These are phyloP conservation scores for Exophiala aquamarina DNA, from an alignment of 2,329 filamentous ascomycete genomes.

Conservation along the genomic window DNA sequence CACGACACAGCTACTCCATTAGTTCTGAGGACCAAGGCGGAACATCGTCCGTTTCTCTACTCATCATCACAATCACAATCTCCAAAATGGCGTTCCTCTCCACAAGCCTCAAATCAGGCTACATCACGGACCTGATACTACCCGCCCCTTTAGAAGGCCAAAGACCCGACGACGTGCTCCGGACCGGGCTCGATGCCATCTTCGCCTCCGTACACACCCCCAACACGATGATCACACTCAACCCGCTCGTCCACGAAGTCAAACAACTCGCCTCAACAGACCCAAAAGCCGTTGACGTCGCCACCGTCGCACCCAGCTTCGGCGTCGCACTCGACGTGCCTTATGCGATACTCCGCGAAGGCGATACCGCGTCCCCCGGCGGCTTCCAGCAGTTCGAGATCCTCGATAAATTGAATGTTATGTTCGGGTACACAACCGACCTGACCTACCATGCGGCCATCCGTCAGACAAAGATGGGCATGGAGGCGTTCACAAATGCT, in stretches of 20 bases:
- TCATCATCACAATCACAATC: too few species aligned
- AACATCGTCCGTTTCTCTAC: too few species aligned
- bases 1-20: too few species aligned
- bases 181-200: slow-evolving; percentile 15
- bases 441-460: slow-evolving; percentile 21
- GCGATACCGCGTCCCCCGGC: background rate
- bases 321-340: slow-evolving; percentile 6
- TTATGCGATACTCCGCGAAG: slow-evolving; percentile 4
- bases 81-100: slow-evolving; percentile 21
- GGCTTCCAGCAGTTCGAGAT: slow-evolving; percentile 26
- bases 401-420: slow-evolving; percentile 23
- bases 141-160: slow-evolving; percentile 9
- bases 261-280: slow-evolving; percentile 7
- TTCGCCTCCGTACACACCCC: slow-evolving; percentile 18
- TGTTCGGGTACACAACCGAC: slow-evolving; percentile 18
- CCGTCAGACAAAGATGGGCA: slow-evolving; percentile 15
- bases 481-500: slow-evolving; percentile 26
- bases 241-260: slow-evolving; percentile 18
- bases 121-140: slow-evolving; percentile 25
- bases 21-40: too few species aligned
- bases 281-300: slow-evolving; percentile 19
- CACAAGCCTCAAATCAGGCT: slow-evolving; percentile 21
- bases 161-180: slow-evolving; percentile 14
- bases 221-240: slow-evolving; percentile 16
- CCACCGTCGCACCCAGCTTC: slow-evolving; percentile 9